Conservation (phyloP, 2,329 filamentous ascomycete species). For the Eutypella sp. region DNA sequence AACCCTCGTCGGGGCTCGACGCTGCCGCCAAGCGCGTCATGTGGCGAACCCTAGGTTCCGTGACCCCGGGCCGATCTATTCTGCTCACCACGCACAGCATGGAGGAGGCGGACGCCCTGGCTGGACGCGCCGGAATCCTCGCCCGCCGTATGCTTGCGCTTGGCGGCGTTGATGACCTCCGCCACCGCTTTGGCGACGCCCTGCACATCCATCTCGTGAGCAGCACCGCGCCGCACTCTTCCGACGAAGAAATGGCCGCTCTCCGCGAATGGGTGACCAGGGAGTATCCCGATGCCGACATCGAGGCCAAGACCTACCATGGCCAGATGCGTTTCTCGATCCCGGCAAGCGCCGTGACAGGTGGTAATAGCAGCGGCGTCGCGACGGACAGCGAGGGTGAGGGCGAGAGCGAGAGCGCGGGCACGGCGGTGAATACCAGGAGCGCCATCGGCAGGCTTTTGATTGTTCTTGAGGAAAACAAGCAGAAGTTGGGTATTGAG, state of each 20-base stretch:
- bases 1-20: constrained; percentile 84
- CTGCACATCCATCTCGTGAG: constrained; percentile 80
- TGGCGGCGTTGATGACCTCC: constrained; percentile 67
- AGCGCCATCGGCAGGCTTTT: constrained; percentile 66
- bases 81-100: constrained; percentile 90
- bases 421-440: no score
- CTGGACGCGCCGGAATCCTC: constrained; percentile 79
- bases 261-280: constrained; percentile 62
- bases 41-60: constrained; percentile 77
- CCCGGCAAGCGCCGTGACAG: constrained; percentile 42
- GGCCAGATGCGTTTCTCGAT: constrained; percentile 85
- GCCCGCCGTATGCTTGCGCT: constrained; percentile 80
- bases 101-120: constrained; percentile 91
- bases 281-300: constrained; percentile 57
- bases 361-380: constrained; percentile 4
- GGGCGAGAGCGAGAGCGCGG: background rate
- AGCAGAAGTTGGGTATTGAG: constrained; percentile 64
- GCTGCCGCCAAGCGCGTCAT: constrained; percentile 87
- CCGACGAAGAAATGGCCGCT: constrained; percentile 58
- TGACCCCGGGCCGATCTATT: constrained; percentile 73
- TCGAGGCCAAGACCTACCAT: constrained; percentile 74
- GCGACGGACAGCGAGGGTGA: constrained; percentile 5
- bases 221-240: constrained; percentile 67
- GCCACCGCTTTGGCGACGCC: constrained; percentile 70
- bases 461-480: constrained; percentile 66